Conservation (phyloP, 2,329 filamentous ascomycete species). For the Cladobotryum protrusum region DNA sequence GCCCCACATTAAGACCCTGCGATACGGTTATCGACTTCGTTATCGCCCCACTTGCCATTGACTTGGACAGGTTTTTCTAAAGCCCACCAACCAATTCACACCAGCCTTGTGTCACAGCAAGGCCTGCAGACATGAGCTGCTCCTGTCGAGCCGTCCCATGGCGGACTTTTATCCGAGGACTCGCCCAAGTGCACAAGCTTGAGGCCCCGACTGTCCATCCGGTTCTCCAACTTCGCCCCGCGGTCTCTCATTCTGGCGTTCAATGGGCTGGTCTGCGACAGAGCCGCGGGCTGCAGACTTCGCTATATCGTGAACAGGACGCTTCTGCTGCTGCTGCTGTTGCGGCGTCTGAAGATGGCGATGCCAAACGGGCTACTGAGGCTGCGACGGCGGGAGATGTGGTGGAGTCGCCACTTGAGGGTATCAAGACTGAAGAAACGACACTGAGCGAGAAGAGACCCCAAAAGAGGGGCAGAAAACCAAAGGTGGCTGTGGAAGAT, state of each 20-base stretch:
- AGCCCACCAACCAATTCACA: too few relatives aligned
- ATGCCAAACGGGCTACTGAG: conserved; percentile 12
- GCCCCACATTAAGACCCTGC: too few relatives aligned
- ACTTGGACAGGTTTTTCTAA: too few relatives aligned
- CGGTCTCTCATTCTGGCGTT: neutral
- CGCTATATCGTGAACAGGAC: conserved; percentile 16
- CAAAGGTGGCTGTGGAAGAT: neutral
- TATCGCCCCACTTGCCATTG: too few relatives aligned
- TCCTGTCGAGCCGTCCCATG: conserved; percentile 40
- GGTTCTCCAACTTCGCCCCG: neutral
- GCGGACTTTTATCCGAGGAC: conserved; percentile 42
- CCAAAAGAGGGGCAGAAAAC: neutral
- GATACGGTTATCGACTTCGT: too few relatives aligned
- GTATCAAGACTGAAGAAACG: neutral
- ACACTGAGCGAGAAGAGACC: neutral
- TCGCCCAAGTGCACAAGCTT: conserved; percentile 34
- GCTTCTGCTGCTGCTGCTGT: neutral
- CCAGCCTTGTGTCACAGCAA: too few relatives aligned
- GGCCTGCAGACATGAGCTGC: conserved; percentile 37
- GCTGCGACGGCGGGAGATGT: neutral
- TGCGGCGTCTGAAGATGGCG: conserved; percentile 2
- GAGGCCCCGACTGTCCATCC: conserved; percentile 14
- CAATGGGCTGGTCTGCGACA: conserved; percentile 14
- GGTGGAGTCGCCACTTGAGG: neutral
- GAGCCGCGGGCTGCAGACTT: conserved; percentile 19